These are phyloP conservation scores for Plasmopara halstedii DNA, from an alignment of 352 stramenopile species.

Conservation along the genomic window DNA sequence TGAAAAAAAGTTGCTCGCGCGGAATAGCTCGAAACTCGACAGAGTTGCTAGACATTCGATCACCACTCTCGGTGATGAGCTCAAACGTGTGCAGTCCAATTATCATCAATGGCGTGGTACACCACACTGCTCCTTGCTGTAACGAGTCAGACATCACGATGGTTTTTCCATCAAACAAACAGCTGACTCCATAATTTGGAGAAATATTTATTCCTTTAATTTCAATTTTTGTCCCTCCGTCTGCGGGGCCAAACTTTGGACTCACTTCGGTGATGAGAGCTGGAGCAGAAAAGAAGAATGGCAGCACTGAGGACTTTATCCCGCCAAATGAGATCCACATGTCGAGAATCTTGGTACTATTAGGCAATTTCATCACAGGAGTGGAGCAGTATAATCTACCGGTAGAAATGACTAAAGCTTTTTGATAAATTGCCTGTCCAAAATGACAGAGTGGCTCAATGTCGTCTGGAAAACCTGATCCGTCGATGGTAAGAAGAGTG, in stretches of 20 bases:
- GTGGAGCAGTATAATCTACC: conserved; percentile 16
- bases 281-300: conserved; percentile 18
- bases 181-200: conserved; percentile 14
- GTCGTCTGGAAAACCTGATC: conserved; percentile 17
- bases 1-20: conserved; percentile 21
- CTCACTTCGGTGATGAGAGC: conserved; percentile 7
- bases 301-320: conserved; percentile 12
- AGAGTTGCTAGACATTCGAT: conserved; percentile 20
- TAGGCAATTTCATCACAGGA: conserved; percentile 6
- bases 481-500: conserved; percentile 26
- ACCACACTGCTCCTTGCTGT: conserved; percentile 8
- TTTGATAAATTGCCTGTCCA: conserved; percentile 3
- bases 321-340: conserved; percentile 31
- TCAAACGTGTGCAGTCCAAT: conserved; percentile 23
- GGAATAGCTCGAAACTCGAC: conserved; percentile 25
- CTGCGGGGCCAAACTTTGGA: conserved; percentile 25
- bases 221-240: conserved; percentile 21
- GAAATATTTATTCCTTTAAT: conserved; percentile 20
- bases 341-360: conserved; percentile 7
- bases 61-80: conserved; percentile 17
- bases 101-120: conserved; percentile 20
- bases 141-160: conserved; percentile 4
- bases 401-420: conserved; percentile 17
- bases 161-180: conserved; percentile 23
- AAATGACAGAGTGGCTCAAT: conserved; percentile 29